Conservation (phyloP, 1,139 yeast genomes). For the Diutina ranongensis region DNA sequence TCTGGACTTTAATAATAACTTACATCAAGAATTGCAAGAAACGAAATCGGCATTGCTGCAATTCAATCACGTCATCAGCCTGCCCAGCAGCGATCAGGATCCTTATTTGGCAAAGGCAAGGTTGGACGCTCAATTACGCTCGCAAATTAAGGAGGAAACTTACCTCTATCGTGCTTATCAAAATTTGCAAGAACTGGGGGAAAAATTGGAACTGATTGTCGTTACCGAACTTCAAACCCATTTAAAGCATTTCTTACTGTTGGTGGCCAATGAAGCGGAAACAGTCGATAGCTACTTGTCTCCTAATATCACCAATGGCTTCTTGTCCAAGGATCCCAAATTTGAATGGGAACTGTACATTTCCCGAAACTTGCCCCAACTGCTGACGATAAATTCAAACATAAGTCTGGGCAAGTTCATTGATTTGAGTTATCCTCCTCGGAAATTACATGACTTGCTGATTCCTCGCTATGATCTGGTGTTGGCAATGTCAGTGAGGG, state of each 20-base stretch:
- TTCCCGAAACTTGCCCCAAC: slow-evolving; percentile 42
- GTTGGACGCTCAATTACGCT: slow-evolving; percentile 66
- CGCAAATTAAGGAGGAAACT: slow-evolving; percentile 74
- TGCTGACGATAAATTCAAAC: slow-evolving; percentile 19
- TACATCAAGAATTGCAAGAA: slow-evolving; percentile 54
- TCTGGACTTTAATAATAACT: slow-evolving; percentile 72
- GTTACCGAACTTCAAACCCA: slow-evolving; percentile 80
- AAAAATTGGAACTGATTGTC: slow-evolving; percentile 80
- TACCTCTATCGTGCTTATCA: slow-evolving; percentile 79
- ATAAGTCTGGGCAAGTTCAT: slow-evolving; percentile 46
- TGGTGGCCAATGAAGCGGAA: slow-evolving; percentile 59
- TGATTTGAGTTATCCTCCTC: slow-evolving; percentile 58
- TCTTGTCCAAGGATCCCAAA: slow-evolving; percentile 63
- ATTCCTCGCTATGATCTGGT: slow-evolving; percentile 66
- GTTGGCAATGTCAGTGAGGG: slow-evolving; percentile 57
- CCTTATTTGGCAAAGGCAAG: slow-evolving; percentile 68
- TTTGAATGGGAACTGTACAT: slow-evolving; percentile 88
- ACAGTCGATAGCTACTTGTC: slow-evolving; percentile 53
- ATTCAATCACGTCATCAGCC: slow-evolving; percentile 19
- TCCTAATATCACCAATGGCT: slow-evolving; percentile 60
- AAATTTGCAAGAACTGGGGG: slow-evolving; percentile 80
- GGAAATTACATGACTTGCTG: slow-evolving; percentile 49
- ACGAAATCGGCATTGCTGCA: slow-evolving; percentile 43
- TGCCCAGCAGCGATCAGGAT: slow-evolving; percentile 40
- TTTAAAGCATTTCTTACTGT: slow-evolving; percentile 56